These are phyloP conservation scores for Torulaspora globosa DNA, from an alignment of 1,139 yeast genomes.

Conservation along the genomic window DNA sequence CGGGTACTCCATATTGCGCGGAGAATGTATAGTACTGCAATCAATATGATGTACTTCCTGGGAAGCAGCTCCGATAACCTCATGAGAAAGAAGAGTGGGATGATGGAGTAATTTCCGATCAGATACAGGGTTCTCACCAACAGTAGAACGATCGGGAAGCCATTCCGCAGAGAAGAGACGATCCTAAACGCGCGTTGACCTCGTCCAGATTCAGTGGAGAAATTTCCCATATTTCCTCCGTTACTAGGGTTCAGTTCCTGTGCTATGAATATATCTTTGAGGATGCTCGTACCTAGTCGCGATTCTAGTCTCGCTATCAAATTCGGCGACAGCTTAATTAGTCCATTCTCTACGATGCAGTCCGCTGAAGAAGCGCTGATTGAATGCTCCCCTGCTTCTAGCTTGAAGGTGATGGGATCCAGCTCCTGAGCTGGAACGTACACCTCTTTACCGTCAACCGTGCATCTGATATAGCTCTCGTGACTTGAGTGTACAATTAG, in stretches of 20 bases:
- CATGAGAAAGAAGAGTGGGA: constrained; percentile 23
- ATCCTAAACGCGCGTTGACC: constrained; percentile 2
- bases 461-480: constrained; percentile 23
- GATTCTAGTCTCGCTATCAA: constrained; percentile 15
- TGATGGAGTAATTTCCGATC: constrained; percentile 24
- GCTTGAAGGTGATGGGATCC: constrained; percentile 11
- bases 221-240: not conserved
- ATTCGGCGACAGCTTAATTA: constrained; percentile 15
- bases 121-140: constrained; percentile 23
- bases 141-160: constrained; percentile 9
- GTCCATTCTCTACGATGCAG: constrained; percentile 16
- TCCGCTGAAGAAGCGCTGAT: constrained; percentile 19
- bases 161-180: constrained; percentile 1
- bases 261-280: constrained; percentile 1
- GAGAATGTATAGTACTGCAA: constrained; percentile 18
- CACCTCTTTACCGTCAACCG: constrained; percentile 20
- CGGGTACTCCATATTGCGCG: constrained; percentile 25
- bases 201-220: not conserved
- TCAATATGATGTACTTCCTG: constrained; percentile 16
- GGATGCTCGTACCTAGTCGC: constrained; percentile 6
- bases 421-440: constrained; percentile 20
- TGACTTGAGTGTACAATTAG: constrained; percentile 12
- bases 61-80: constrained; percentile 25
- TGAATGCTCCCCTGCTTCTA: constrained; percentile 11
- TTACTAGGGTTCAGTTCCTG: constrained; percentile 2